Conservation (phyloP, 1,139 yeast species). For the Candida neerlandica region DNA sequence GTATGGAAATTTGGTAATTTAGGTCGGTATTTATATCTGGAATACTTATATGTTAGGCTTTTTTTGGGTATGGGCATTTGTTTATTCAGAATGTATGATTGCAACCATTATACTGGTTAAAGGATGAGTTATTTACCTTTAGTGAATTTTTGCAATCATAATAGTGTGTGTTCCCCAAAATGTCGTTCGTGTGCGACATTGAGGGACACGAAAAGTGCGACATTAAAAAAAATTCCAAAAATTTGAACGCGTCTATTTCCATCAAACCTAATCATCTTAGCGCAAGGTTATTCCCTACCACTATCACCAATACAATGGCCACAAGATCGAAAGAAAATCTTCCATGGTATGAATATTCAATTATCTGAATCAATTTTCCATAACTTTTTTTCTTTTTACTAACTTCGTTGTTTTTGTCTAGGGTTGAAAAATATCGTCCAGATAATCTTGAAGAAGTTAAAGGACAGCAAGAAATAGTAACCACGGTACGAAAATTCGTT, state of each 20-base stretch:
- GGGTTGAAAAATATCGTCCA: constrained; percentile 98
- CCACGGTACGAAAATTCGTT: constrained; percentile 80
- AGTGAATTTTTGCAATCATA: neutral
- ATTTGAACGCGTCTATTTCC: no score
- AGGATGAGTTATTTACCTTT: constrained; percentile 40
- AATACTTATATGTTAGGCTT: constrained; percentile 64
- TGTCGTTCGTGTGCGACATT: no score
- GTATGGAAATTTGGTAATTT: constrained; percentile 54
- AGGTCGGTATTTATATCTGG: constrained; percentile 52
- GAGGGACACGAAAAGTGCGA: no score
- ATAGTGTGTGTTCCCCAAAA: neutral
- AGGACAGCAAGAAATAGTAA: constrained; percentile 87
- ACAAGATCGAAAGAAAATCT: constrained; percentile 29
- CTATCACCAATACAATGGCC: constrained; percentile 1
- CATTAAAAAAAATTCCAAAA: no score
- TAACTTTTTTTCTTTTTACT: constrained; percentile 17
- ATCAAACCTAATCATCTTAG: constrained; percentile 5
- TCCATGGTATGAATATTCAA: constrained; percentile 40
- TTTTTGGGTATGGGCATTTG: constrained; percentile 56
- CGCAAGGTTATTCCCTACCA: neutral
- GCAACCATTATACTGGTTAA: constrained; percentile 44
- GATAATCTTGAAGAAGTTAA: constrained; percentile 77
- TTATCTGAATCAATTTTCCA: neutral
- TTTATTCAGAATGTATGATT: constrained; percentile 44
- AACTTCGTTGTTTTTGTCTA: constrained; percentile 20